Base-by-base conservation (phyloP, 106 monocot species). In the Platanthera guangdongensis region DNA sequence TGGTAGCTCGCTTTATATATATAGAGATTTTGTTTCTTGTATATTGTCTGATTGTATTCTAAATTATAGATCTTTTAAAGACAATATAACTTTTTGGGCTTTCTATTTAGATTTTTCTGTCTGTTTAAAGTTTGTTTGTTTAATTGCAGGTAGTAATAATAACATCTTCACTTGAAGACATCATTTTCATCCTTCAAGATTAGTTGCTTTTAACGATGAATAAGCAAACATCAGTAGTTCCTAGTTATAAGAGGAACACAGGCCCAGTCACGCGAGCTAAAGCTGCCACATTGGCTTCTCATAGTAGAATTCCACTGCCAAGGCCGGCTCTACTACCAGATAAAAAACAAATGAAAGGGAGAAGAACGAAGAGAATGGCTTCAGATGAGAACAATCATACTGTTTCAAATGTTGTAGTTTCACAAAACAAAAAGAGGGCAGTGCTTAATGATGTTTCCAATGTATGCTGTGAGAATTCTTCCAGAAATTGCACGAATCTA, bases 181-280 rank as follows among this genome's bases (percentile, higher is more conserved):
- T 53, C n/a, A 30, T 71, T 70, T 47, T 71, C 14, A 22, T 81
- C 30, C 82, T 79, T 65, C 71, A 72, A 79, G 67, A 63, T 50
- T 25, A 65, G 45, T 18, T 68, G 78, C 47, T 70, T 46, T 48
- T 14, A 55, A 65, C 2, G 15, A 86, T 86, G 86, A 83, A 74
- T 76, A 88, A 85, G 77, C 83, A 83, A 47, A 71, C 72, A 65
- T 72, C 73, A 19, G 60, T 73, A 15, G 68, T 72, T 75, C 71
- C 62, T 51, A 72, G 74, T 45, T 54, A 46, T 71, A 79, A 60
- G 52, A 76, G 49, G 14, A 80, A 77, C 60, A 76, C 73, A 52
- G 83, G 76, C 50, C 75, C 87, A 75, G 72, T 92, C 5, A 94
- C 94, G 50, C 79, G 91, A 59, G 80, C 94, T 72, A 78, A 80